phyloP scores from a whole-genome alignment of 1,284 basidiomycete species.

The Pterula multifida region DNA sequence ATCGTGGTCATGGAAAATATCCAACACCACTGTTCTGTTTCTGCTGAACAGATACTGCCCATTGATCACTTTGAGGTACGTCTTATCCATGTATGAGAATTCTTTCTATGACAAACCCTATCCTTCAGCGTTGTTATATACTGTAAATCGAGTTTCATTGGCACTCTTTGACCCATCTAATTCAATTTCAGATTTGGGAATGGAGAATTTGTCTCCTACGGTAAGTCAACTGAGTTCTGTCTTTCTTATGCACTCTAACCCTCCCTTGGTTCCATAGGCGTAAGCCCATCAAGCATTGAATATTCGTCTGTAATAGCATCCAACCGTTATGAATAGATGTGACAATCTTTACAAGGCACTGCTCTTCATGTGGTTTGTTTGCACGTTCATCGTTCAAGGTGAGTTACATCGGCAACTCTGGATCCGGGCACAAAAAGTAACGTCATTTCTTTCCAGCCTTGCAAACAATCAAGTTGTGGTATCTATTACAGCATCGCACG shows the following conservation, averaged over 20 bases:
- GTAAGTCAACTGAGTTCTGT: not conserved
- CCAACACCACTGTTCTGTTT: not conserved
- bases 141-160: too few species aligned
- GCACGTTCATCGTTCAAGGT: not conserved
- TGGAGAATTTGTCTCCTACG: not conserved
- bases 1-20: not conserved
- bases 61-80: not conserved
- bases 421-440: too few species aligned
- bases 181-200: not conserved
- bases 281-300: not conserved
- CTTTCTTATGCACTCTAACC: not conserved
- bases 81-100: not conserved
- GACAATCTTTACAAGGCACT: not conserved
- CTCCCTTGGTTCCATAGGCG: not conserved
- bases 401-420: too few species aligned
- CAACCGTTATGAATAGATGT: not conserved
- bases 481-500: not conserved
- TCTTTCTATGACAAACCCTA: not conserved
- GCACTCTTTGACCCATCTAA: too few species aligned
- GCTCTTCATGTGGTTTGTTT: conserved; percentile 1
- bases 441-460: not conserved
- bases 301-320: not conserved
- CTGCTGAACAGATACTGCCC: not conserved
- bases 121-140: not conserved
- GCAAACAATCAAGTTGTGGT: not conserved